Percentiles rank a stretch among this genome's conserved stretches.
Conservation (phyloP, 257 asterid genomes). For the Voacanga thouarsii region DNA sequence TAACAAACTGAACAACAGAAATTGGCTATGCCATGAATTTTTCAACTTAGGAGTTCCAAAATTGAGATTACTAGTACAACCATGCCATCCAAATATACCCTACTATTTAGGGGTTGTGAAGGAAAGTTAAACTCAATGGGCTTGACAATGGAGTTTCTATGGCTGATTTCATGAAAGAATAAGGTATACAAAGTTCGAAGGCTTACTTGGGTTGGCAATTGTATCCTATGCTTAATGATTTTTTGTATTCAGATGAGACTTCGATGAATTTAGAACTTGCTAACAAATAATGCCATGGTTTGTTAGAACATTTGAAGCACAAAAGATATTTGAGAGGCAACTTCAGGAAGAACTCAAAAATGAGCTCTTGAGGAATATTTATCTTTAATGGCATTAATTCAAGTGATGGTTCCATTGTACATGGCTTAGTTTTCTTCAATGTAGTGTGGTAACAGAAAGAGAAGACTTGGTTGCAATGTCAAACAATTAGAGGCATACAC, state of each 20-base stretch:
- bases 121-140: not conserved
- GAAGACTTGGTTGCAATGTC: too few relatives aligned
- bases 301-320: constrained; percentile 30
- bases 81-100: not conserved
- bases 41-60: not conserved
- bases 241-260: not conserved
- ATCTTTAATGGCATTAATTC: too few relatives aligned
- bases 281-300: constrained; percentile 20
- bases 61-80: not conserved
- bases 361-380: too few relatives aligned
- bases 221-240: not conserved
- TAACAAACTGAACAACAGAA: too few relatives aligned
- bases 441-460: too few relatives aligned
- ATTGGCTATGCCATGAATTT: not conserved
- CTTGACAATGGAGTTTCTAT: not conserved
- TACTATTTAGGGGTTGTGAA: not conserved
- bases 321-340: constrained; percentile 30
- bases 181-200: not conserved
- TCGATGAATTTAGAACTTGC: constrained; percentile 21
- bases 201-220: not conserved
- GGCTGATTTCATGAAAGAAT: not conserved
- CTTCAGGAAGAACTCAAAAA: constrained; percentile 15
- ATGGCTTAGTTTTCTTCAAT: too few relatives aligned
- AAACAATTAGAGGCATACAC: too few relatives aligned
- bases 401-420: too few relatives aligned